Evolutionary conservation across 345 rosid species (phyloP).

Genomic region (Erysimum cheiranthoides): DNA sequence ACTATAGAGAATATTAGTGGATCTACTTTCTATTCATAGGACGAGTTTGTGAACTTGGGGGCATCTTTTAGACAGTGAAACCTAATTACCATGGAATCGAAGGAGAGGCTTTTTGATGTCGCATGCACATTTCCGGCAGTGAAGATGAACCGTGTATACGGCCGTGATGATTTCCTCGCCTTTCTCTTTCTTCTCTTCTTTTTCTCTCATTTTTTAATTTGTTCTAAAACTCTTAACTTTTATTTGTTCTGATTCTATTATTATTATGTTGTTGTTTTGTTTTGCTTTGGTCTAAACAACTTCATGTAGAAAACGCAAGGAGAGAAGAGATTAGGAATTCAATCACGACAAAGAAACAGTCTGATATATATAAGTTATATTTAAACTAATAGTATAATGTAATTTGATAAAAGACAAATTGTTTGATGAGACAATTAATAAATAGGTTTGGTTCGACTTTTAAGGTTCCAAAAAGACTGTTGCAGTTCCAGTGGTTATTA

Average conservation of each 20-base stretch:
- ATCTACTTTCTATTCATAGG: no score
- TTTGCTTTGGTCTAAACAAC: constrained; percentile 37
- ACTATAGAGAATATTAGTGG: no score
- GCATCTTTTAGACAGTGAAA: neutral
- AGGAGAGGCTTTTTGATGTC: constrained; percentile 74
- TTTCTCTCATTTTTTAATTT: constrained; percentile 50
- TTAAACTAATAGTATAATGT: constrained; percentile 11
- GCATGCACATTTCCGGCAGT: constrained; percentile 72
- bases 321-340: constrained; percentile 10
- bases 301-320: constrained; percentile 24
- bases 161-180: constrained; percentile 58
- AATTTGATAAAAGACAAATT: neutral
- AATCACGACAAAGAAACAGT: constrained; percentile 37
- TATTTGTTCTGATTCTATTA: neutral
- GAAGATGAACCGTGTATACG: constrained; percentile 78
- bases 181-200: constrained; percentile 50
- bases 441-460: constrained; percentile 24
- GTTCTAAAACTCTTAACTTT: constrained; percentile 6
- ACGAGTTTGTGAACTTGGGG: neutral
- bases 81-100: constrained; percentile 44
- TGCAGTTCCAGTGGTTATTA: neutral
- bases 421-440: neutral
- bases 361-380: constrained; percentile 19
- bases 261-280: neutral
- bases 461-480: neutral